Base-by-base conservation (phyloP, 2,329 filamentous ascomycete species). In the Scedosporium boydii region DNA sequence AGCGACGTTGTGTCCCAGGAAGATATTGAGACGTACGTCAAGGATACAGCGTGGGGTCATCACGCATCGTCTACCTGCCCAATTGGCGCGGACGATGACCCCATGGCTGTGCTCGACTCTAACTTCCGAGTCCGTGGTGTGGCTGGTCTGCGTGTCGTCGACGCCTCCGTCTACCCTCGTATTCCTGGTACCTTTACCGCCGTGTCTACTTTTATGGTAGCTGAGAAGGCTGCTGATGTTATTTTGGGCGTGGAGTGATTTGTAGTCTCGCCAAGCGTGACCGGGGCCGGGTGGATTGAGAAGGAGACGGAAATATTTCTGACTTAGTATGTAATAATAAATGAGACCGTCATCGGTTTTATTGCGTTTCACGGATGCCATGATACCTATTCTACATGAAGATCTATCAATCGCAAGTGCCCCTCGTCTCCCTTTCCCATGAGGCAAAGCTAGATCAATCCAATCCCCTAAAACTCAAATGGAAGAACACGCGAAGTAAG, bases 61-160 rank as follows among this genome's bases (percentile, higher is more conserved):
- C 84, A 87, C 69, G 81, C 81, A 1, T 80, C 76, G 0, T 82
- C 79, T 46, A 82, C 82, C 0, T 80, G 77, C 56, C 75, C 80
- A 0, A 86, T 87, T 65, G 84, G 85, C 1, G 73, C 75, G 0
- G 77, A 80, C 27, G 73, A 74, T 10, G 81, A 87, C 68, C 70
- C 71, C 0, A 76, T 76, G 68, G 82, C 82, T 7, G 83, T 62
- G 82, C 69, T 87, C 59, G 81, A 87, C 68, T 76, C 75, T 0
- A 72, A 79, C 60, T 85, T 86, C 69, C 75, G 77, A 21, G 83
- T 87, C 3, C 74, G 79, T 18, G 82, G 83, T 1, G 78, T 84
- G 0, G 70, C 76, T 1, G 77, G 78, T 0, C 72, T 87, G 59
- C 74, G 84, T 4, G 84, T 86, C 5, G 84, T 87, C 1, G 85